phyloP scores from a whole-genome alignment of 805 yeast genomes.

The Barnettozyma wickerhamii region DNA sequence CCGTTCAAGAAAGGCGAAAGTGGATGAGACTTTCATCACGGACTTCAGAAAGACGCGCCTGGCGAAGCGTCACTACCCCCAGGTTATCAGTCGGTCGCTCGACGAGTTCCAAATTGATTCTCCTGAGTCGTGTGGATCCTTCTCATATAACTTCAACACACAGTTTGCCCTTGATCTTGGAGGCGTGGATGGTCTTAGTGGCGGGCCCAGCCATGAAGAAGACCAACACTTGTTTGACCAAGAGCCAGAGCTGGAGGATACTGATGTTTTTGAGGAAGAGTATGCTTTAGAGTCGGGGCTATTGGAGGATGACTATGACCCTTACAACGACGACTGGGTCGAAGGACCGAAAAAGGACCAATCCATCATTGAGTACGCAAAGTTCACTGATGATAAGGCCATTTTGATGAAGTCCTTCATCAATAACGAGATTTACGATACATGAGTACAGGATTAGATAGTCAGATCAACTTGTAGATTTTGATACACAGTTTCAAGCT shows the following conservation, averaged over 20 bases:
- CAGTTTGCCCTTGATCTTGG: constrained; percentile 11
- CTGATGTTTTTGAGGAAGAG: background rate
- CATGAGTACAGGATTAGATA: background rate
- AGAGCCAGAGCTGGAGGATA: background rate
- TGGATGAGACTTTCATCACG: constrained; percentile 15
- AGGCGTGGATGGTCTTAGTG: constrained; percentile 1
- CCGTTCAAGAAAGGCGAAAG: constrained; percentile 17
- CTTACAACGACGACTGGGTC: constrained; percentile 11
- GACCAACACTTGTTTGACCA: no score
- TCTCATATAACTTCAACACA: constrained; percentile 14
- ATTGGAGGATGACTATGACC: constrained; percentile 17
- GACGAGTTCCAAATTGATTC: background rate
- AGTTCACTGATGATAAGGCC: constrained; percentile 17
- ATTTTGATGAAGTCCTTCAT: constrained; percentile 15
- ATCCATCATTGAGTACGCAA: constrained; percentile 2
- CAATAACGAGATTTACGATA: background rate
- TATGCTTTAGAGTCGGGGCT: constrained; percentile 11
- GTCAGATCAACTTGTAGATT: background rate
- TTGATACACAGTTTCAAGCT: constrained; percentile 2
- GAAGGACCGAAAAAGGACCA: constrained; percentile 5
- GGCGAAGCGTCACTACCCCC: constrained; percentile 20
- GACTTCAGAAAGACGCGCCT: constrained; percentile 14
- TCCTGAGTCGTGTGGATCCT: constrained; percentile 5
- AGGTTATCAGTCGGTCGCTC: background rate
- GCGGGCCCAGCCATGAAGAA: no score